These are phyloP conservation scores for Amaranthus palmeri DNA, from an alignment of 148 eudicot species.

Conservation along the genomic window DNA sequence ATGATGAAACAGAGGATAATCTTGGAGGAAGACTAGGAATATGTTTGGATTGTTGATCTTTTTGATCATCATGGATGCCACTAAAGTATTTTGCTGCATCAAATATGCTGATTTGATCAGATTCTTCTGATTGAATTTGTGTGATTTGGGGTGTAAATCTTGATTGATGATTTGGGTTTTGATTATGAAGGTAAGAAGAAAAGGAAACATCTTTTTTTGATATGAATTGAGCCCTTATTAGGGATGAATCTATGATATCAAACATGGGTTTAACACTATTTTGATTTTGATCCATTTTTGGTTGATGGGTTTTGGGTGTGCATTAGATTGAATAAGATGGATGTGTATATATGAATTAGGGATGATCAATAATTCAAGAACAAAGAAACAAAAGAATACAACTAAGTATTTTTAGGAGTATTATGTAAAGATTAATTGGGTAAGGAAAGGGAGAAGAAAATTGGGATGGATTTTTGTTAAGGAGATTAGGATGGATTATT, in stretches of 20 bases:
- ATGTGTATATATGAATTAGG: conserved; percentile 14
- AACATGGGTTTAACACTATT: conserved; percentile 22
- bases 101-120: conserved; percentile 62
- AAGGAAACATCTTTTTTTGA: conserved; percentile 35
- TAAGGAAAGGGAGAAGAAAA: not conserved
- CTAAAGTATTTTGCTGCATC: conserved; percentile 76
- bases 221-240: conserved; percentile 28
- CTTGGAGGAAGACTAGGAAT: conserved; percentile 34
- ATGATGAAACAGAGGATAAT: conserved; percentile 49
- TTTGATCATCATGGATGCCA: conserved; percentile 31
- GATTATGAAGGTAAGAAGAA: conserved; percentile 35
- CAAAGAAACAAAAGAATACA: conserved; percentile 27
- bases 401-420: conserved; percentile 16
- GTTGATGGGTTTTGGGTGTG: not conserved
- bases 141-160: not conserved
- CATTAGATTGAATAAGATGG: not conserved
- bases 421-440: conserved; percentile 8
- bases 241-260: conserved; percentile 29
- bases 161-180: conserved; percentile 1
- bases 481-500: conserved; percentile 8
- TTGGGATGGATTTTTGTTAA: conserved; percentile 8
- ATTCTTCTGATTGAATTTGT: conserved; percentile 28
- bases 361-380: conserved; percentile 22
- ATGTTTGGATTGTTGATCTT: conserved; percentile 2
- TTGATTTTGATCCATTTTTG: conserved; percentile 19